Evolutionary conservation across 257 asterid species (phyloP).

Genomic region (Coffea canephora): DNA sequence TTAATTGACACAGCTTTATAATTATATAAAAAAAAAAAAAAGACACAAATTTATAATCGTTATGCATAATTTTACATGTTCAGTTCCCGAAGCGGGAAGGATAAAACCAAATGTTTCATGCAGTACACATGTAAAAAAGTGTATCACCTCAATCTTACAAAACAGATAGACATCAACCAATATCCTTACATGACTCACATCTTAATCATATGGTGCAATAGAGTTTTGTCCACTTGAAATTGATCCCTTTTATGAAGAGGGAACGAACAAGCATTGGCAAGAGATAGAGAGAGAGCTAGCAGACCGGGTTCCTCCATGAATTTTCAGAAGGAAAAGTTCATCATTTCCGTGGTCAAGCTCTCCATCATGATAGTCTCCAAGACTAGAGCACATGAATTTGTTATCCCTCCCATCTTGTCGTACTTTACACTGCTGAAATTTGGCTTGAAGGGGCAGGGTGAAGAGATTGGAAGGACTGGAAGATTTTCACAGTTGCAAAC

Average conservation of each 20-base stretch:
- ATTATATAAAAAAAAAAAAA: no score
- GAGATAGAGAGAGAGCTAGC: background rate
- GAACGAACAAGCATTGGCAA: background rate
- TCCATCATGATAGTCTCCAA: constrained; percentile 36
- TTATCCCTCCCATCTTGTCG: constrained; percentile 16
- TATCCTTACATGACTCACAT: background rate
- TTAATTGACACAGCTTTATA: no score
- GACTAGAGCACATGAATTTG: constrained; percentile 9
- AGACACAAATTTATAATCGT: background rate
- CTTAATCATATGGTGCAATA: background rate
- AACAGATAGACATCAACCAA: background rate
- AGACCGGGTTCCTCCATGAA: background rate
- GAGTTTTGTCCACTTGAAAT: background rate
- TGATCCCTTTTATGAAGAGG: background rate
- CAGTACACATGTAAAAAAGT: background rate
- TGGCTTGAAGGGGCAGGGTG: constrained; percentile 22
- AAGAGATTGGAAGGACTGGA: constrained; percentile 27
- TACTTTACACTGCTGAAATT: background rate
- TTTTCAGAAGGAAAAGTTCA: constrained; percentile 36
- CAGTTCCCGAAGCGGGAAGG: background rate
- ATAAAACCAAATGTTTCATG: background rate
- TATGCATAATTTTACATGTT: background rate
- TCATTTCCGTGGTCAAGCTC: constrained; percentile 36
- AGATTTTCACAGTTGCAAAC: constrained; percentile 38
- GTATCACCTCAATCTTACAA: background rate